Conservation (phyloP, 768 basidiomycete genomes). For the Russula brevipes region DNA sequence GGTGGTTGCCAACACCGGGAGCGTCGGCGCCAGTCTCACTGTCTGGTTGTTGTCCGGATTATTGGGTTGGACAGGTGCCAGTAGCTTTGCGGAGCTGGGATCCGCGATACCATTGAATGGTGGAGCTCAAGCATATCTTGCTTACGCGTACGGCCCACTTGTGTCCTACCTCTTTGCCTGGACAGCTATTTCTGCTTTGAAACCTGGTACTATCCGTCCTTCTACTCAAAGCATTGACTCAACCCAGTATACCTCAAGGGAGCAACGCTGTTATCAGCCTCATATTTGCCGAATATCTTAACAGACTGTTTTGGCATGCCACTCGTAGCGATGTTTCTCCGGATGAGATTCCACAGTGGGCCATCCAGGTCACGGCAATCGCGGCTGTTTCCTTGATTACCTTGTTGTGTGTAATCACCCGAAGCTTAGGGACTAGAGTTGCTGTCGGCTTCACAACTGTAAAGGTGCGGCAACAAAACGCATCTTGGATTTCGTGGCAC, state of each 20-base stretch:
- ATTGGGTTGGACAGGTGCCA: slow-evolving; percentile 92
- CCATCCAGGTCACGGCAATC: slow-evolving; percentile 81
- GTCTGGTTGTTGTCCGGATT: slow-evolving; percentile 84
- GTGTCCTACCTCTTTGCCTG: slow-evolving; percentile 91
- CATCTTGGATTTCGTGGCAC: not conserved
- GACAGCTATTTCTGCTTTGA: slow-evolving; percentile 87
- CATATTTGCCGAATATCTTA: slow-evolving; percentile 89
- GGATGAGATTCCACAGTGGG: slow-evolving; percentile 81
- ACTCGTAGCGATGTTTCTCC: slow-evolving; percentile 67
- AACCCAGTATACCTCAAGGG: slow-evolving; percentile 38
- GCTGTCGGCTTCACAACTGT: slow-evolving; percentile 84
- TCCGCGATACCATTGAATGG: slow-evolving; percentile 75
- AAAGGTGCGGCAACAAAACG: slow-evolving; percentile 51
- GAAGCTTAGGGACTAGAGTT: slow-evolving; percentile 71
- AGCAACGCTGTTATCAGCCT: slow-evolving; percentile 80
- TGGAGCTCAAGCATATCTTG: slow-evolving; percentile 73
- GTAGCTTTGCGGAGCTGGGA: slow-evolving; percentile 89
- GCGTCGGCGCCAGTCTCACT: slow-evolving; percentile 80
- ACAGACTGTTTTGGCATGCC: slow-evolving; percentile 78
- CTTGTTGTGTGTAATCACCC: slow-evolving; percentile 70
- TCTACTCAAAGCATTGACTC: not conserved
- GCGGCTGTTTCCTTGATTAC: slow-evolving; percentile 68
- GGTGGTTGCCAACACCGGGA: slow-evolving; percentile 81
- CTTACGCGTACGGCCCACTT: slow-evolving; percentile 83
- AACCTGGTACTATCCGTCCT: slow-evolving; percentile 52